Conservation (phyloP, 2,329 filamentous ascomycete genomes). For the Cadophora malorum region DNA sequence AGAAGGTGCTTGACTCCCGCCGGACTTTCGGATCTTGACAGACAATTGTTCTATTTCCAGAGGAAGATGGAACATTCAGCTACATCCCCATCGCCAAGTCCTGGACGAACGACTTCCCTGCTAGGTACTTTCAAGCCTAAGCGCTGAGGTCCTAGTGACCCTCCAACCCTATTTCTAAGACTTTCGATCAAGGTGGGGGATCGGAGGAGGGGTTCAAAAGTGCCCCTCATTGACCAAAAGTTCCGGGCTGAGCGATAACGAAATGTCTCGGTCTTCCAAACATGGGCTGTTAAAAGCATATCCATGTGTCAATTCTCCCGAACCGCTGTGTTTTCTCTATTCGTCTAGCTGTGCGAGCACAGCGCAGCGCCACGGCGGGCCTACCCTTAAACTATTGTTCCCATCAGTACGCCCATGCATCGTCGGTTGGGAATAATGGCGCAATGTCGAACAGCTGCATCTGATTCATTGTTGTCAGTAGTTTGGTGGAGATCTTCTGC, state of each 20-base stretch:
- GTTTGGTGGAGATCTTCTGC: not conserved
- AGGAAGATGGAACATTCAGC: not conserved
- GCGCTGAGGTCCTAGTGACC: not conserved
- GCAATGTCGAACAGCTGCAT: not conserved
- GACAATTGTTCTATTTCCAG: not conserved
- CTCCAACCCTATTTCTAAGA: not conserved
- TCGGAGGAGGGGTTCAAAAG: not conserved
- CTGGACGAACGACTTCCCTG: not conserved
- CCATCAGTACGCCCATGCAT: not conserved
- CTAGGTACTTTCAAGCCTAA: not conserved
- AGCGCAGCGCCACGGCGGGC: constrained; percentile 9
- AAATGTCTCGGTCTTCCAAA: not conserved
- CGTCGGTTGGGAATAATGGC: not conserved
- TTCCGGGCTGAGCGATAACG: constrained; percentile 3
- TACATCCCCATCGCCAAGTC: not conserved
- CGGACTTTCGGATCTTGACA: not conserved
- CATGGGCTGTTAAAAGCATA: not conserved
- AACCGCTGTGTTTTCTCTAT: not conserved
- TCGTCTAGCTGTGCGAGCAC: constrained; percentile 7
- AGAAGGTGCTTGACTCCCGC: not conserved
- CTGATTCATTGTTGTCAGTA: not conserved
- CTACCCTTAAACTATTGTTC: not conserved
- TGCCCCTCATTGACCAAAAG: not conserved
- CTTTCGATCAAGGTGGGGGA: not conserved
- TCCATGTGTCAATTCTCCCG: constrained; percentile 6